phyloP scores from a whole-genome alignment of 2,329 filamentous ascomycete species.

The Bisporella sp. region DNA sequence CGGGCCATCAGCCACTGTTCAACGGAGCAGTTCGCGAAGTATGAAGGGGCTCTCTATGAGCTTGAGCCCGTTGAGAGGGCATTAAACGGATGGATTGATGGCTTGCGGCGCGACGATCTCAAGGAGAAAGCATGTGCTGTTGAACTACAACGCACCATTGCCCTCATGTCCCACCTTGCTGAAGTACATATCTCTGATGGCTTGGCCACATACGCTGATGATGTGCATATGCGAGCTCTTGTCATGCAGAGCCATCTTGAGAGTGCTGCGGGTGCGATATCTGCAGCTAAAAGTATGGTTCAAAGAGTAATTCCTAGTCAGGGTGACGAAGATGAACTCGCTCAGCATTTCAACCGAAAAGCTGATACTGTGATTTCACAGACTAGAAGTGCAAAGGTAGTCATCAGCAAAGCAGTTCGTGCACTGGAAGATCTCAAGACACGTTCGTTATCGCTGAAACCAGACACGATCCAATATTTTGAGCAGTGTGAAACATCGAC shows the following conservation, averaged over 20 bases:
- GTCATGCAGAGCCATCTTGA: constrained; percentile 79
- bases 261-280: constrained; percentile 62
- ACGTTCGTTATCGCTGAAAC: constrained; percentile 65
- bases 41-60: constrained; percentile 76
- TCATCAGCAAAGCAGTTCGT: constrained; percentile 70
- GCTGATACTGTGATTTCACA: constrained; percentile 66
- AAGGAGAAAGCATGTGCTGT: constrained; percentile 76
- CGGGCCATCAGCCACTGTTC: constrained; percentile 74
- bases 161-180: constrained; percentile 78
- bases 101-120: constrained; percentile 74
- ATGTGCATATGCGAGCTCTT: constrained; percentile 68
- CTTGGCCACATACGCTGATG: constrained; percentile 68
- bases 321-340: constrained; percentile 59
- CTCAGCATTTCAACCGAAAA: constrained; percentile 61
- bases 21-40: constrained; percentile 68
- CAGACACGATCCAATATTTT: constrained; percentile 62
- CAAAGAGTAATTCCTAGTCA: constrained; percentile 53
- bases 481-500: constrained; percentile 61
- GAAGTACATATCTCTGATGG: constrained; percentile 70
- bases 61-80: constrained; percentile 87
- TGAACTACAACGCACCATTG: constrained; percentile 77
- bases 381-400: constrained; percentile 76
- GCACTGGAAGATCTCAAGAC: constrained; percentile 71
- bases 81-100: constrained; percentile 82
- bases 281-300: constrained; percentile 57